These are phyloP conservation scores for Stevia rebaudiana DNA, from an alignment of 140 eudicot species.

Conservation along the genomic window DNA sequence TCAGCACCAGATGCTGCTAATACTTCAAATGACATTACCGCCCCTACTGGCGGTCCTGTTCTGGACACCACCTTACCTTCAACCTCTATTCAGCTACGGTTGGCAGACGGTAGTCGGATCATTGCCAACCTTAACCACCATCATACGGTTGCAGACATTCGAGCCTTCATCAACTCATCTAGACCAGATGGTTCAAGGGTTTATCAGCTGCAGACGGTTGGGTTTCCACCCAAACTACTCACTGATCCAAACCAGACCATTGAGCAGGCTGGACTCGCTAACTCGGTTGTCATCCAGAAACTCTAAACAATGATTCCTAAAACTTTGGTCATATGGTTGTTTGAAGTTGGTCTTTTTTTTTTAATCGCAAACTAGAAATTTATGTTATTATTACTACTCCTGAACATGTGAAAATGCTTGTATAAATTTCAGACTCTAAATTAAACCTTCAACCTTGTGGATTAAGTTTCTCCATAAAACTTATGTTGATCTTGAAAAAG, in stretches of 20 bases:
- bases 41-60: conserved; percentile 48
- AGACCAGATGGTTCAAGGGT: conserved; percentile 52
- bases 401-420: conserved; percentile 7
- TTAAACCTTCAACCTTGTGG: conserved; percentile 1
- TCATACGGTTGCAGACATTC: conserved; percentile 72
- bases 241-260: conserved; percentile 56
- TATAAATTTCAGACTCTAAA: conserved; percentile 21
- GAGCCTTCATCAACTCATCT: conserved; percentile 68
- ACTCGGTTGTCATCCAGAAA: conserved; percentile 89
- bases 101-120: conserved; percentile 88
- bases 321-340: conserved; percentile 13
- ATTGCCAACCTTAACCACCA: conserved; percentile 70
- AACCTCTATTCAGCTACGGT: conserved; percentile 78
- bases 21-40: conserved; percentile 23
- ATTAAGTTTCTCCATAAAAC: background rate
- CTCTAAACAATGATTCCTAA: conserved; percentile 10
- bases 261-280: conserved; percentile 75
- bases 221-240: conserved; percentile 64
- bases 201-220: conserved; percentile 66
- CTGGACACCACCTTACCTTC: conserved; percentile 59
- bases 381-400: conserved; percentile 15
- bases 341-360: no score
- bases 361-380: conserved; percentile 8
- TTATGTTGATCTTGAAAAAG: background rate
- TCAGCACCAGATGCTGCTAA: conserved; percentile 30